These are phyloP conservation scores for Kuraishia piskuri DNA, from an alignment of 805 yeast genomes.

Conservation along the genomic window DNA sequence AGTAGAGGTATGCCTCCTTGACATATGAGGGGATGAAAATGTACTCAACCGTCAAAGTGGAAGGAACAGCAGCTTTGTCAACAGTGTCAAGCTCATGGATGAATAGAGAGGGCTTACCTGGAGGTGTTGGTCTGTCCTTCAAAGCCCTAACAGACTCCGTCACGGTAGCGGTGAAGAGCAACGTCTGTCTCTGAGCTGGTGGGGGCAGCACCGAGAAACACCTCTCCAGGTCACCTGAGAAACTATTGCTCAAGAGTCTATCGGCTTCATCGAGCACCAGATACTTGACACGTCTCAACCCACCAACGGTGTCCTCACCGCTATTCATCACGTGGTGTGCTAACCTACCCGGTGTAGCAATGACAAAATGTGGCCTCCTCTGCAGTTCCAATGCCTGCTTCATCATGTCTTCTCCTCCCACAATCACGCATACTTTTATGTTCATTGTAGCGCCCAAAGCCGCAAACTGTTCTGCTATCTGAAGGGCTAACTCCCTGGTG, in stretches of 20 bases:
- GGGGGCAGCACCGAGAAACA: constrained; percentile 70
- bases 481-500: constrained; percentile 88
- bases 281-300: constrained; percentile 69
- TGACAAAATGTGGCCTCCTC: constrained; percentile 82
- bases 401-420: constrained; percentile 95
- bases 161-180: constrained; percentile 91
- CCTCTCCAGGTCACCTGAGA: constrained; percentile 66
- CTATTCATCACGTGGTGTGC: constrained; percentile 86
- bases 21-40: constrained; percentile 80
- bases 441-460: constrained; percentile 90
- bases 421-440: constrained; percentile 71
- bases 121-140: constrained; percentile 51
- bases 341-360: constrained; percentile 95
- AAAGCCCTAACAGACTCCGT: constrained; percentile 85
- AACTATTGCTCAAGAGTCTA: constrained; percentile 74
- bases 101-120: constrained; percentile 50
- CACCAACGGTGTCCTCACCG: constrained; percentile 81
- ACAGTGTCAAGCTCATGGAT: constrained; percentile 68
- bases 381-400: constrained; percentile 78
- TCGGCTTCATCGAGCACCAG: constrained; percentile 96
- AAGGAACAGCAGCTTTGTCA: constrained; percentile 75
- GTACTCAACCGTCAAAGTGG: constrained; percentile 56
- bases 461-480: constrained; percentile 92
- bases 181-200: constrained; percentile 70
- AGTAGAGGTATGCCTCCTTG: constrained; percentile 79